phyloP scores from a whole-genome alignment of 1,284 basidiomycete genomes.

The Phlebopus sp. region DNA sequence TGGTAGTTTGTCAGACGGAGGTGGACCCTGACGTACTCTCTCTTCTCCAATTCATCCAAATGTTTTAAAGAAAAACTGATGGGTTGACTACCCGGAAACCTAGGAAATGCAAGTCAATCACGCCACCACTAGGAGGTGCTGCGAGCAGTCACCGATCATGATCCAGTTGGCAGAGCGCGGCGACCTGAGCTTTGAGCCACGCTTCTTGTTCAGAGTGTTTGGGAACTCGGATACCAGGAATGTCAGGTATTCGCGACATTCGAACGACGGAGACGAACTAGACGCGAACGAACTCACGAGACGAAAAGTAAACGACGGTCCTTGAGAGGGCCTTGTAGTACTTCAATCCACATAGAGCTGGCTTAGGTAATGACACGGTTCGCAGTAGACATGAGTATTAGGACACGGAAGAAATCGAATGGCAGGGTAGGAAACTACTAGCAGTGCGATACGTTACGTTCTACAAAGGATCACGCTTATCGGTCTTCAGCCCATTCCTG shows the following conservation, averaged over 20 bases:
- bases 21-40: conserved; percentile 64
- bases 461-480: conserved; percentile 40
- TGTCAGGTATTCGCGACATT: conserved; percentile 56
- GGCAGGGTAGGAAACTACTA: conserved; percentile 13
- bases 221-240: conserved; percentile 60
- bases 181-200: conserved; percentile 65
- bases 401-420: conserved; percentile 22
- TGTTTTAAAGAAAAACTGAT: conserved; percentile 79
- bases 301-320: neutral
- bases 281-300: neutral
- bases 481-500: conserved; percentile 91
- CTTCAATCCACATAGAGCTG: too few species aligned
- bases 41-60: conserved; percentile 71
- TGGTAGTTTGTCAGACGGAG: conserved; percentile 5
- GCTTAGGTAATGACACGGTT: conserved; percentile 30
- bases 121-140: neutral
- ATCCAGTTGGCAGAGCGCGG: conserved; percentile 61
- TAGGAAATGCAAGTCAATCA: conserved; percentile 28
- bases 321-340: too few species aligned
- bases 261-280: neutral
- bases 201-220: conserved; percentile 54
- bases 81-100: conserved; percentile 93
- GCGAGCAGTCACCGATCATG: conserved; percentile 46
- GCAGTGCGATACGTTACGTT: conserved; percentile 26
- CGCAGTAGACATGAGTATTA: conserved; percentile 15